A percentile compares a stretch with the other conserved stretches of the same genome.
phyloP scores from a whole-genome alignment of 75 land plant species.

The Pinus taeda region DNA sequence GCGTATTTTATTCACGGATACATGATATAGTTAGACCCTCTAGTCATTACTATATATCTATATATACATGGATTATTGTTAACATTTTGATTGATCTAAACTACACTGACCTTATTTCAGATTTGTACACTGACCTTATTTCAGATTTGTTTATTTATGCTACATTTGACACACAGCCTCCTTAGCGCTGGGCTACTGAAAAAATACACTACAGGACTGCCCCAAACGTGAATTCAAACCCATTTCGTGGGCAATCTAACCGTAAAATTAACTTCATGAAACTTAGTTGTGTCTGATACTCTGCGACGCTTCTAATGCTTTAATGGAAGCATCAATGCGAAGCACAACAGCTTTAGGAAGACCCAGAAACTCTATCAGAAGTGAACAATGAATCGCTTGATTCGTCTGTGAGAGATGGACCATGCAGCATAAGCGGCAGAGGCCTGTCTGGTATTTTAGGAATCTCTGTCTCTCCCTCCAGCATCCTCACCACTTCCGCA shows the following conservation, averaged over 20 bases:
- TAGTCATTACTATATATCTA: no score
- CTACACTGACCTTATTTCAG: no score
- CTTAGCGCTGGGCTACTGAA: no score
- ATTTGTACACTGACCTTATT: no score
- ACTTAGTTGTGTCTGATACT: background rate
- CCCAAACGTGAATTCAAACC: background rate
- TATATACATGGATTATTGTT: no score
- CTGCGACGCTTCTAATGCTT: background rate
- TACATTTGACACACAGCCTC: no score
- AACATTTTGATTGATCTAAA: no score
- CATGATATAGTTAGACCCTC: no score
- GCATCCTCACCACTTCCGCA: conserved; percentile 18
- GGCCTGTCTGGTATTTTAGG: conserved; percentile 38
- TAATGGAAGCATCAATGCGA: background rate
- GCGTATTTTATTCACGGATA: no score
- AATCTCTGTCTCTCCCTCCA: conserved; percentile 27
- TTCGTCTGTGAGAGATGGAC: background rate
- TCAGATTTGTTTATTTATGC: no score
- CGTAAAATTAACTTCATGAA: no score
- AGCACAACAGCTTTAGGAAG: background rate
- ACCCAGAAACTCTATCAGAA: background rate
- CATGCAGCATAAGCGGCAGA: conserved; percentile 8
- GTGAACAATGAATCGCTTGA: background rate
- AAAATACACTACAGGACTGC: no score
- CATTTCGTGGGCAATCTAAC: background rate